phyloP scores from a whole-genome alignment of 768 basidiomycete species.

The Mycena floridula region DNA sequence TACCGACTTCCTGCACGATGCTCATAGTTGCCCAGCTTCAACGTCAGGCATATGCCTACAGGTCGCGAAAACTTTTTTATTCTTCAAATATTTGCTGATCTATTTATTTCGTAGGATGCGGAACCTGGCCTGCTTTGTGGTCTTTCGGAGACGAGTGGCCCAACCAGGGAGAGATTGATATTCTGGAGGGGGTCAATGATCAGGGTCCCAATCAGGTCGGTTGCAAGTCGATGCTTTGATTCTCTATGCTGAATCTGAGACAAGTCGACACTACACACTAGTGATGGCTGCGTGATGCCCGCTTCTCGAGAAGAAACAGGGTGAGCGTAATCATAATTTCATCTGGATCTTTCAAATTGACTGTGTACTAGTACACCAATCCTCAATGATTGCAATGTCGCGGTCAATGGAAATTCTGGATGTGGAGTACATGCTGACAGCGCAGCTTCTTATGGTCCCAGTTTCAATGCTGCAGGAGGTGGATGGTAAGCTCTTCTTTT shows the following conservation, averaged over 20 bases:
- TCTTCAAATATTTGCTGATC: constrained; percentile 4
- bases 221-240: constrained; percentile 53
- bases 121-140: constrained; percentile 49
- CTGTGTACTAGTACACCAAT: constrained; percentile 23
- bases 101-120: too few species aligned
- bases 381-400: constrained; percentile 42
- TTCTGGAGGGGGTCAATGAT: constrained; percentile 56
- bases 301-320: constrained; percentile 37
- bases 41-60: constrained; percentile 48
- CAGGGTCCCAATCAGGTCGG: constrained; percentile 40
- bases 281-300: constrained; percentile 57
- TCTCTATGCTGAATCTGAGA: too few species aligned
- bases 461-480: constrained; percentile 53
- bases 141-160: constrained; percentile 43
- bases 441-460: constrained; percentile 46
- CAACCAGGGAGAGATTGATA: constrained; percentile 44
- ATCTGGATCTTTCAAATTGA: too few species aligned
- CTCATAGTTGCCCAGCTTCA: constrained; percentile 22
- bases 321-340: constrained; percentile 24
- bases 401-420: constrained; percentile 43
- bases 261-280: too few species aligned
- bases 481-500: constrained; percentile 40
- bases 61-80: constrained; percentile 39
- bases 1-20: neutral
- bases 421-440: constrained; percentile 45